Evolutionary conservation across 768 basidiomycete genomes (phyloP), one percentile per base, ranked within the genome.

Genomic region (Panellus pusillus): DNA sequence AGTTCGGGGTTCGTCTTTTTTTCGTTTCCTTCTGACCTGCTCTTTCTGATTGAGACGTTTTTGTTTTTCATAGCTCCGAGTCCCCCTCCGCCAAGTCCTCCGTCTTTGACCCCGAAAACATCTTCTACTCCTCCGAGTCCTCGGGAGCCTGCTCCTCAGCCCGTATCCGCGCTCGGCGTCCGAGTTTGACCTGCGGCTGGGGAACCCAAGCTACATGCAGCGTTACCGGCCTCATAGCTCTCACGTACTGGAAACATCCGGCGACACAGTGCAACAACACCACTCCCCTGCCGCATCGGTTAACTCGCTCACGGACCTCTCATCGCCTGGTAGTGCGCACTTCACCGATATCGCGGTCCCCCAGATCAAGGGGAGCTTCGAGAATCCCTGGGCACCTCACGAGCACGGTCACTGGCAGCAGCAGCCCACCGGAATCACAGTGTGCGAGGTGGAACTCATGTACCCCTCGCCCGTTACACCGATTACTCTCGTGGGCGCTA

Each of bases 1-100:
- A 67, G 66, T 35, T 61, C 66, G 15, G 57, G 65, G 66, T 68
- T 19, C 47, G 57, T 50, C 31, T 18, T 9, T 17, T 46, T 9
- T 31, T n/a, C 4, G 1, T n/a, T n/a, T n/a, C n/a, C 20, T 7
- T 14, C 28, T 37, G 15, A n/a, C 15, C 44, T n/a, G 29, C 8
- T 39, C 1, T 19, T 40, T 35, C 43, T 17, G 9, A 24, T 31
- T n/a, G n/a, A n/a, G n/a, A n/a, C n/a, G n/a, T n/a, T n/a, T 8
- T 41, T 18, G 31, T 17, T 6, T n/a, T 27, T 12, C 38, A 28
- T 28, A 58, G 57, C 6, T 54, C 57, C 2, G 57, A 50, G 29
- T 38, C 57, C 8, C 31, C 13, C 1, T 54, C 57, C 8, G 50
- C 47, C 1, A 58, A 29, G 2, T 32, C 28, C 9, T 54, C 57